A percentile compares a stretch with the other conserved stretches of the same genome.
Conservation (phyloP, 2,329 filamentous ascomycete species). For the Paraconiothyrium brasiliense region DNA sequence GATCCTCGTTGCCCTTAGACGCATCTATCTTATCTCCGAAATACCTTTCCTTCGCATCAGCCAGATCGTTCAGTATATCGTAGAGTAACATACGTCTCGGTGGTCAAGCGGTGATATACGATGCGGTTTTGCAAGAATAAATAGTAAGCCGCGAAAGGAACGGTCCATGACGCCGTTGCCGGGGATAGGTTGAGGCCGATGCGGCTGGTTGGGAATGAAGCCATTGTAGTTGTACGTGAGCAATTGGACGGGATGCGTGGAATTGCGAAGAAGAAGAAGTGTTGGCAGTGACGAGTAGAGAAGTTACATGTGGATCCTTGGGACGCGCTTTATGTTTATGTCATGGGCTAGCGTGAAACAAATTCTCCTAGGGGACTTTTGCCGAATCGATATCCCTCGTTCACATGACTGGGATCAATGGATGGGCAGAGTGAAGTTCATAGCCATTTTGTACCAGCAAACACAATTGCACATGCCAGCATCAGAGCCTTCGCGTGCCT, state of each 20-base stretch:
- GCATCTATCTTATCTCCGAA: conserved; percentile 38
- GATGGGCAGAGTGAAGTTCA: not conserved
- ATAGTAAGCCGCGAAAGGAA: conserved; percentile 55
- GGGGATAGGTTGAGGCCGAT: conserved; percentile 45
- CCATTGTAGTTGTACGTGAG: conserved; percentile 2
- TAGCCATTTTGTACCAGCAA: too few species aligned
- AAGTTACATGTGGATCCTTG: not conserved
- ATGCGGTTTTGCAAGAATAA: conserved; percentile 54
- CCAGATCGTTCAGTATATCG: not conserved
- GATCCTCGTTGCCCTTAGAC: conserved; percentile 29
- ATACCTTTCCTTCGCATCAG: conserved; percentile 27
- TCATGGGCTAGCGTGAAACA: not conserved
- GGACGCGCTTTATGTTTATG: not conserved
- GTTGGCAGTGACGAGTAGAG: not conserved
- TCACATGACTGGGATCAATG: not conserved
- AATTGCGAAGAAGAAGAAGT: not conserved
- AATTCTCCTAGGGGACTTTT: not conserved
- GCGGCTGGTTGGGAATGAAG: conserved; percentile 27
- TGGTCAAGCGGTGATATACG: conserved; percentile 44
- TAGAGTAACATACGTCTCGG: conserved; percentile 39
- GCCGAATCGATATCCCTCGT: not conserved
- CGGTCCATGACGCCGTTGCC: conserved; percentile 51
- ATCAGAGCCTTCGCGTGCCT: too few species aligned
- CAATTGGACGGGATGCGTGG: not conserved
- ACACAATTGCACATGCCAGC: too few species aligned